Percentiles rank a stretch among this genome's conserved stretches.
These are phyloP conservation scores for Trichoderma lentiforme DNA, from an alignment of 2,329 filamentous ascomycete species.

Conservation along the genomic window DNA sequence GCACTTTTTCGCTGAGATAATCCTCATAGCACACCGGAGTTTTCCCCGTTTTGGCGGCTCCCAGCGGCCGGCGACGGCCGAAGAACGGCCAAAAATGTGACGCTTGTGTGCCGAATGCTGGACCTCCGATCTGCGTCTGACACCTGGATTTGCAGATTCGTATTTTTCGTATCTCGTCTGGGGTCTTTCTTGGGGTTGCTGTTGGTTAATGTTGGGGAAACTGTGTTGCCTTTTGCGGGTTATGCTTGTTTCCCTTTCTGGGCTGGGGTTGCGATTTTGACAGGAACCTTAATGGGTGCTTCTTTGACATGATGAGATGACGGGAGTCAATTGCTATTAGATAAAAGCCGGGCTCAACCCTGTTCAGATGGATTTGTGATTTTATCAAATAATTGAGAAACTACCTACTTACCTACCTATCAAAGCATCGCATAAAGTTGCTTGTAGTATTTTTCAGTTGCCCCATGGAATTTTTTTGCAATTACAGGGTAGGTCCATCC, in stretches of 20 bases:
- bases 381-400: not conserved
- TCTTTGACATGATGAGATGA: not conserved
- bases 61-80: conserved; percentile 14
- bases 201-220: not conserved
- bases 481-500: not conserved
- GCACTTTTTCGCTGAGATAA: not conserved
- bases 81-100: not conserved
- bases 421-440: not conserved
- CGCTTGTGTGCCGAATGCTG: not conserved
- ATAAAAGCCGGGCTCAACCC: not conserved
- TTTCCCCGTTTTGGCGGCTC: not conserved
- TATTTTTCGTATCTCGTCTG: not conserved
- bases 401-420: not conserved
- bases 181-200: not conserved
- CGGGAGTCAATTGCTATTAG: not conserved
- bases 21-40: not conserved
- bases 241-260: not conserved
- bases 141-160: not conserved
- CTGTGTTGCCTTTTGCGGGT: not conserved
- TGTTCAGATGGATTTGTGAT: not conserved
- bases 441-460: not conserved
- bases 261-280: not conserved
- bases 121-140: not conserved
- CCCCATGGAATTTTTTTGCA: not conserved
- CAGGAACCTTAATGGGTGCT: not conserved